Evolutionary conservation across 805 yeast species (phyloP).

Genomic region (Saturnispora hagleri): DNA sequence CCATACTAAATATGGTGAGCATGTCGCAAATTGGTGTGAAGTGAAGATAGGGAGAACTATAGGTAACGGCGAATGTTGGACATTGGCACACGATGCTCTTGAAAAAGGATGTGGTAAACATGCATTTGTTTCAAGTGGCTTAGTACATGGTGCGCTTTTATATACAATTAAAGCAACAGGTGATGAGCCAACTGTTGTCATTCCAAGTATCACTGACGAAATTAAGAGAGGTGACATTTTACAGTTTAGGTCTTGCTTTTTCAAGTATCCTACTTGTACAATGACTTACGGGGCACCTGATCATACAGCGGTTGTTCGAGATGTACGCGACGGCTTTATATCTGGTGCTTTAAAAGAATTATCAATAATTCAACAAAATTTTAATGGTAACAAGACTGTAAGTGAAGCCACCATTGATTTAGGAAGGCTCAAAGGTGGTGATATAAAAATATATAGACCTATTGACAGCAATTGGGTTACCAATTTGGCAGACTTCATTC

Average conservation of each 20-base stretch:
- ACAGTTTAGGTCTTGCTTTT: slow-evolving; percentile 36
- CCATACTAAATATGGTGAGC: slow-evolving; percentile 37
- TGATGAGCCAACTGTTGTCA: slow-evolving; percentile 12
- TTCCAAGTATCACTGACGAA: slow-evolving; percentile 29
- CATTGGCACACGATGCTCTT: slow-evolving; percentile 46
- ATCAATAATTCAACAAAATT: slow-evolving; percentile 41
- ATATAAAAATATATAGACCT: slow-evolving; percentile 38
- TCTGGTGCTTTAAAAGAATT: slow-evolving; percentile 20
- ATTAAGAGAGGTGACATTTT: slow-evolving; percentile 47
- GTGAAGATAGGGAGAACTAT: slow-evolving; percentile 37
- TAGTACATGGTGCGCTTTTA: slow-evolving; percentile 37
- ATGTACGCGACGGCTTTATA: slow-evolving; percentile 21
- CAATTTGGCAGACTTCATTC: slow-evolving; percentile 12
- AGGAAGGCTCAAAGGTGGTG: slow-evolving; percentile 33
- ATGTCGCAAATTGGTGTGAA: slow-evolving; percentile 48
- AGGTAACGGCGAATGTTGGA: slow-evolving; percentile 56
- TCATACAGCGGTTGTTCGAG: slow-evolving; percentile 38
- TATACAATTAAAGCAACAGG: slow-evolving; percentile 12
- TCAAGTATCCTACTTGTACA: slow-evolving; percentile 30
- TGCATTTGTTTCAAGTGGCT: slow-evolving; percentile 43
- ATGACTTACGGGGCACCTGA: slow-evolving; percentile 41
- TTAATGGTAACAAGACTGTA: slow-evolving; percentile 34
- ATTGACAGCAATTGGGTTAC: slow-evolving; percentile 38
- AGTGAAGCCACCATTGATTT: slow-evolving; percentile 31
- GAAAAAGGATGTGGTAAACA: slow-evolving; percentile 47